Base-by-base conservation (phyloP, 768 basidiomycete genomes). In the Mycena latifolia region DNA sequence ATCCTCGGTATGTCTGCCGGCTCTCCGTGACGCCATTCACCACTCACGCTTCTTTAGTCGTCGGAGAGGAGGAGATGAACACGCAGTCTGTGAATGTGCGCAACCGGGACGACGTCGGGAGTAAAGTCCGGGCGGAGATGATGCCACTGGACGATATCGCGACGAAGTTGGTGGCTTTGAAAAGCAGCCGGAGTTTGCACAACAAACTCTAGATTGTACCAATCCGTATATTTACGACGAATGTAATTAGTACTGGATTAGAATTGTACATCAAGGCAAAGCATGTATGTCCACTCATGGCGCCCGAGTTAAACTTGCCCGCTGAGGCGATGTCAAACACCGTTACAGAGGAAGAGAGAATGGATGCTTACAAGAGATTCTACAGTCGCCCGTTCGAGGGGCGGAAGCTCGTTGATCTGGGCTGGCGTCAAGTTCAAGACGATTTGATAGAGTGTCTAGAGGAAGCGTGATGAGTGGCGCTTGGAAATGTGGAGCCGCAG, bases 41-140 rank as follows among this genome's bases (percentile, higher is more conserved):
- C 37, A 56, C 55, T 53, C 27, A 39, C 17, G 37, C 70, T 47
- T 37, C 61, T 18, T n/a, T 71, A 98, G 97, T 99, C 64, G 97
- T 99, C 60, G 98, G 98, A 29, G 91, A 96, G 74, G 93, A 95
- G 69, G 98, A 99, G 79, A 80, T 94, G 60, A 91, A 95, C 64
- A 82, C 85, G 47, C 86, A 86, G 45, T 94, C 97, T 7, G 98
- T 99, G 69, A 99, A 99, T 74, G 89, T 99, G 20, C 89, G 97
- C 64, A 99, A 98, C 78, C 89, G 98, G 37, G 97, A 99, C 77
- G 95, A 98, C 71, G 87, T 92, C 35, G 95, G 93, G 24, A 91
- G 86, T 59, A 97, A 98, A 78, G 85, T 90, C 4, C 89, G 91
- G 77, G 88, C 88, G 11, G 89, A 93, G 78, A 91, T 90, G 76